Evolutionary conservation across 2,329 filamentous ascomycete genomes (phyloP), one percentile per base, ranked within the genome.

Genomic region (Pseudocercospora crystallina): DNA sequence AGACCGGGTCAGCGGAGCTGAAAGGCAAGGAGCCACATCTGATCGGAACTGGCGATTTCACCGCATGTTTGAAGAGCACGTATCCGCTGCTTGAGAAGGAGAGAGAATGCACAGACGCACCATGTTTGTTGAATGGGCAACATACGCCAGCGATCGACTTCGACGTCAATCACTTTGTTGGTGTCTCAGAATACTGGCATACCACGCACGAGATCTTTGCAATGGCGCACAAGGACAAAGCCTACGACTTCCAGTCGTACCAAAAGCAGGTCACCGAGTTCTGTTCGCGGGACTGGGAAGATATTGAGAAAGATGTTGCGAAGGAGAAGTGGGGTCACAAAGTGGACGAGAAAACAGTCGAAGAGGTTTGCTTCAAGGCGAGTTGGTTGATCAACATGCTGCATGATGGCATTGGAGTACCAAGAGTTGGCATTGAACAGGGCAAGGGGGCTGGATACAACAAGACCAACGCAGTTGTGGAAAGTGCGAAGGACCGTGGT

Each of bases 161-260:
- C 65, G 86, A 94, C 56, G 85, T 97, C 32, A 99, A 99, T 63
- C 95, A 96, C 69, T 99, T 99, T 64, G 86, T 99, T 26, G 94
- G 94, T 9, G 92, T 99, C 3, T 97, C 92, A 1, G 94, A 99
- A 67, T 99, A 95, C 71, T 99, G 94, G 92, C 94, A 99, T 69
- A 95, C 92, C 0, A 99, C 94, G 0, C 94, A 99, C 63, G 90
- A 94, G 47, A 86, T 97, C 2, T 97, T 99, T 59, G 82, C 86
- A 53, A 81, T 83, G 76, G 84, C 83, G 3, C 84, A 89, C 57
- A 86, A 88, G 60, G 80, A 84, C 60, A 86, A 89, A 59, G 83
- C 88, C 0, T 99, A 97, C 69, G 90, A 97, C 64, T 89, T 96
- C 60, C 82, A 85, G 54, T 90, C 87, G 0, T 99, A 97, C 63